Base-by-base conservation (phyloP, 768 basidiomycete species). In the Daedalea quercina region DNA sequence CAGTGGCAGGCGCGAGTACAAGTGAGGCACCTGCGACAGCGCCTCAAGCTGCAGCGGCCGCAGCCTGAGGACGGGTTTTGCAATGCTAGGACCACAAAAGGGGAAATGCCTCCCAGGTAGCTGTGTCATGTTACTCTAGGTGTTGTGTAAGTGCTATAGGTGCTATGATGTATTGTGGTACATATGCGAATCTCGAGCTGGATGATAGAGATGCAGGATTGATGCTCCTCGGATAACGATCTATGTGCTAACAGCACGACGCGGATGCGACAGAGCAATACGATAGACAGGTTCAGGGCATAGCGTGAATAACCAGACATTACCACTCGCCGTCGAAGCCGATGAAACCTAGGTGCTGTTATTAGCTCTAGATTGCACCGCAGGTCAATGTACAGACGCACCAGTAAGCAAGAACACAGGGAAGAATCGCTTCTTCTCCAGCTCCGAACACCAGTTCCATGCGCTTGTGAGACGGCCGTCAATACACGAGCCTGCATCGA, bases 311-410 rank as follows among this genome's bases (percentile, higher is more conserved):
- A 44, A 13, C 9, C 12, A 3, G 22, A 4, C 26, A 20, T 34
- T 73, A 91, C 89, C 89, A 92, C 55, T 88, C 84, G 50, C 89
- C 89, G 63, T 92, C 89, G 58, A 92, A 92, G 23, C 89, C 89
- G 57, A 85, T 76, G 61, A 91, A 91, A 9, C 89, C 89, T 88
- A 54, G 0, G 22, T 47, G 41, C 7, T 6, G 2, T 26, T 51
- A 31, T 58, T 20, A 62, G 44, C 19, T 34, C 34, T 23, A 15
- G 41, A 47, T 20, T 20, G 20, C 2, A 50, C 48, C 33, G 9
- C 11, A 28, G 8, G 22, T 9, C 20, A 31, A 44, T 4, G 12
- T 6, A 23, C 34, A 17, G 28, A 66, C 84, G 58, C 54, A 88
- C 88, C 87, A 44, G 81, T 79, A 49, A 93, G 70, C 55, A 92